Evolutionary conservation across 129 eudicot species (phyloP).

Genomic region (Chrysanthemum makinoi): DNA sequence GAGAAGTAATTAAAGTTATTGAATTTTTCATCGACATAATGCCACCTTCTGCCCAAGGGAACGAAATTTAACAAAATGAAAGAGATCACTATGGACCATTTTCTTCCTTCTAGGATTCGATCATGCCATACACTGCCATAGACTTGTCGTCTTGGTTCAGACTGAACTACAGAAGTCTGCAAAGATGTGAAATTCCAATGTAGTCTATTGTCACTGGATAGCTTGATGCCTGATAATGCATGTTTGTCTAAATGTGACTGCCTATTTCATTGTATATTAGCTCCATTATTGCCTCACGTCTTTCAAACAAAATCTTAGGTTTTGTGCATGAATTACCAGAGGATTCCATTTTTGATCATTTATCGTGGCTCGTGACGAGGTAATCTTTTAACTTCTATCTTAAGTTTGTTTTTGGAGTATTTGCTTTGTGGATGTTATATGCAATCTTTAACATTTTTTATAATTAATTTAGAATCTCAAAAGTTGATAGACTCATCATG

Average conservation of each 20-base stretch:
- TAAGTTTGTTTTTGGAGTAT: background rate
- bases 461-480: background rate
- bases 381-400: slow-evolving; percentile 23
- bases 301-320: slow-evolving; percentile 35
- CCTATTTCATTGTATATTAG: background rate
- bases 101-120: too few relatives aligned
- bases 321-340: slow-evolving; percentile 73
- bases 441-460: slow-evolving; percentile 14
- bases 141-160: background rate
- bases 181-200: background rate
- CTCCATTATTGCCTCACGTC: slow-evolving; percentile 17
- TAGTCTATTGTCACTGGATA: slow-evolving; percentile 8
- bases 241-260: background rate
- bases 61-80: too few relatives aligned
- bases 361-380: slow-evolving; percentile 92
- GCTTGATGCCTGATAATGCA: slow-evolving; percentile 9
- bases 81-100: too few relatives aligned
- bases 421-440: slow-evolving; percentile 14
- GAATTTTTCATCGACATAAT: too few relatives aligned
- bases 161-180: slow-evolving; percentile 3
- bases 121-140: background rate
- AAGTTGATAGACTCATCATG: slow-evolving; percentile 13
- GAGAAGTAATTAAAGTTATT: too few relatives aligned
- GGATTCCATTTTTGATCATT: slow-evolving; percentile 81
- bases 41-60: too few relatives aligned